Base-by-base conservation (phyloP, 2,329 filamentous ascomycete genomes). In the Cyanodermella asteris region DNA sequence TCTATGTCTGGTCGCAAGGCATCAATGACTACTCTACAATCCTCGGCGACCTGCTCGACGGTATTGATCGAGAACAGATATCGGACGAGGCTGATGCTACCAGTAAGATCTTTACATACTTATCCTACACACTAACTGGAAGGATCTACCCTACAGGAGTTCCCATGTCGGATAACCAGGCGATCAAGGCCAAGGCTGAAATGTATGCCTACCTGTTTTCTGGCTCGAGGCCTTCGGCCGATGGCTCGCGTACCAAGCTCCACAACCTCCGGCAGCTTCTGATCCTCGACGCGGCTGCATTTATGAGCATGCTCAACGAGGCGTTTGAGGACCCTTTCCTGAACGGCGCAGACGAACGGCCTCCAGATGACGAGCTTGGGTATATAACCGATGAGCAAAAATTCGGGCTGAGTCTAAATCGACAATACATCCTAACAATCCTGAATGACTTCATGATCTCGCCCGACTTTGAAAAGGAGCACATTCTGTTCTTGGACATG, bases 401-500 rank as follows among this genome's bases (percentile, higher is more conserved):
- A 16, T 70, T 71, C 40, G 61, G 38, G 9, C 27, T 41, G 10
- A 82, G 64, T 19, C 74, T 91, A 24, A 87, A 87, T 39, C 68
- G 87, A 17, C 87, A 97, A 46, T 91, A 91, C 39, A 69, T 97
- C 31, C 64, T 93, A 35, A 84, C 77, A 23, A 90, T 93, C 28
- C 53, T 97, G 29, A 60, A 91, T 7, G 81, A 91, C 44, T 72
- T 93, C 15, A 91, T 97, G 78, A 75, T 71, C 24, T 53, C 67
- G 1, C 56, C 61, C 4, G 67, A 76, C 23, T 94, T 91, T 46
- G 64, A 69, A 1, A 50, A 70, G 0, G 67, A 75, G 31, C 81
- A 94, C 41, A 82, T 76, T 8, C 77, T 97, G 28, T 97, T 91
- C 46, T 63, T 97, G 22, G 81, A 97, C 48, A 97, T 97, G 81